Base-by-base conservation (phyloP, 257 asterid genomes). In the Solanum sejunctum region DNA sequence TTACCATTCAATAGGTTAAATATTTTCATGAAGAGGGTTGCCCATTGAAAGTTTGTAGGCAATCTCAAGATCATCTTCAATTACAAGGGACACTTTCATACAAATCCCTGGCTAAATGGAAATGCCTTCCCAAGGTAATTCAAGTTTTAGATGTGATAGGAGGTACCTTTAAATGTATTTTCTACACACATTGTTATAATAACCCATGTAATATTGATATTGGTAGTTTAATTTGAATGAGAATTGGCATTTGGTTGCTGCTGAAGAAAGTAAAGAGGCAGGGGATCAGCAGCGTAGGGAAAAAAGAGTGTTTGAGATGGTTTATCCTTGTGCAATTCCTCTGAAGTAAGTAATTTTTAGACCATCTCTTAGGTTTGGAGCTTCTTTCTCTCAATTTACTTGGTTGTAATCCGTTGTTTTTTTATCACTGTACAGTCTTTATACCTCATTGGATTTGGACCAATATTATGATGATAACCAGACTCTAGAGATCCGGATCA, bases 401-500 rank as follows among this genome's bases (percentile, higher is more conserved):
- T 26, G 26, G 26, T 26, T 26, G 26, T 26, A 26, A 26, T 26
- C 26, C 26, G 83, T 82, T 80, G 43, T 47, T 86, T 82, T 43
- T 45, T 60, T 58, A 83, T 72, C 83, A 61, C 26, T 58, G 6
- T 86, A n/a, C 47, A 91, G 94, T 83, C 90, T 90, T 78, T 84
- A 18, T 16, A 26, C 69, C 84, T 79, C 85, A 5, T 77, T 18
- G 28, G 51, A 72, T 57, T 54, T 56, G 82, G 91, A 77, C 21
- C 72, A 57, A 11, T 8, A 54, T 52, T 78, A 47, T 81, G 95
- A 89, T 79, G 86, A 90, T 84, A 71, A 23, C 39, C 79, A 6
- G 23, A 90, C 89, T 61, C 91, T 86, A 1, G n/a, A 84, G 66
- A 80, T 91, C 75, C 89, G 91, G 57, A 66, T 84, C 54, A 49